Percentiles rank a stretch among this genome's conserved stretches.
Evolutionary conservation across 2,329 filamentous ascomycete species (phyloP).

Genomic region (Fusarium chlamydosporum): DNA sequence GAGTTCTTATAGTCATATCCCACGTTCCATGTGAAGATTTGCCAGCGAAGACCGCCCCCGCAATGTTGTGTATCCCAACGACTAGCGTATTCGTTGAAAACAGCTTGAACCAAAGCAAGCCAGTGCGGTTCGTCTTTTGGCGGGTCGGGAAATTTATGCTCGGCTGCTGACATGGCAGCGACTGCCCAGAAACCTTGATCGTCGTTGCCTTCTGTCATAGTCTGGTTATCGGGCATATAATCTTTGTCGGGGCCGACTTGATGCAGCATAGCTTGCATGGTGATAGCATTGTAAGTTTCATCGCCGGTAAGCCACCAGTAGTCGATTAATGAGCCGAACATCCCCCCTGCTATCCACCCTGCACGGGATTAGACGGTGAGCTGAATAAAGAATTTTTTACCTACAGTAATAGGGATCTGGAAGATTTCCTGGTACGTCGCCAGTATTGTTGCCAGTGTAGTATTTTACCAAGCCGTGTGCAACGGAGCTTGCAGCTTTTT

Average conservation of each 20-base stretch:
- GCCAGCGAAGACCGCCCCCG: slow-evolving; percentile 84
- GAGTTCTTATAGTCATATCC: slow-evolving; percentile 79
- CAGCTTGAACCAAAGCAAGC: slow-evolving; percentile 81
- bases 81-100: slow-evolving; percentile 81
- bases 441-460: slow-evolving; percentile 71
- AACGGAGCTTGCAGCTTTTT: slow-evolving; percentile 62
- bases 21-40: slow-evolving; percentile 83
- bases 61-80: slow-evolving; percentile 78
- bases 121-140: slow-evolving; percentile 73
- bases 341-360: slow-evolving; percentile 80
- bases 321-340: slow-evolving; percentile 79
- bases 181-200: slow-evolving; percentile 89
- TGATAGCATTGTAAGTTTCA: slow-evolving; percentile 72
- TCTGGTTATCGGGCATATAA: slow-evolving; percentile 77
- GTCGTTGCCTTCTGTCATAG: slow-evolving; percentile 75
- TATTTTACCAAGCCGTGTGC: slow-evolving; percentile 64
- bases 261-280: slow-evolving; percentile 71
- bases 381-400: too few species aligned
- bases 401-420: slow-evolving; percentile 75
- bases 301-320: slow-evolving; percentile 81
- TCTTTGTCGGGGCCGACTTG: slow-evolving; percentile 72
- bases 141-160: slow-evolving; percentile 81
- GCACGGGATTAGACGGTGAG: slow-evolving; percentile 52
- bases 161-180: slow-evolving; percentile 82
- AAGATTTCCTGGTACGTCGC: slow-evolving; percentile 70